These are phyloP conservation scores for Daldinia eschscholtzii DNA, from an alignment of 2,329 filamentous ascomycete species.

Conservation along the genomic window DNA sequence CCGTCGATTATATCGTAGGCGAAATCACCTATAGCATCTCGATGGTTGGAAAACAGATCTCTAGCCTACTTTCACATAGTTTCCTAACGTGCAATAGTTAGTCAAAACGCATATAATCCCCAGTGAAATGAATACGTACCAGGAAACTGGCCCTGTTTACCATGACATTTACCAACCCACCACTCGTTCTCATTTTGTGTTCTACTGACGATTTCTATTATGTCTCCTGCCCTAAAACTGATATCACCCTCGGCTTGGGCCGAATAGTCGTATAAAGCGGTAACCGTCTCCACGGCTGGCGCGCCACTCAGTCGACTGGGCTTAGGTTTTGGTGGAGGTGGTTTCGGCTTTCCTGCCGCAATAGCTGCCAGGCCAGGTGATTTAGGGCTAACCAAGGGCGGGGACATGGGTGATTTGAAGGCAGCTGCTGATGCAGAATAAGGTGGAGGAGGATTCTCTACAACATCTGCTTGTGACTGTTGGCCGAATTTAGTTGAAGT, in stretches of 20 bases:
- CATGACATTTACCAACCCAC: conserved; percentile 89
- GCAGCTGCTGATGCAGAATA: conserved; percentile 68
- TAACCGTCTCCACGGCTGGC: conserved; percentile 80
- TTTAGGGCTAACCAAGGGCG: conserved; percentile 47
- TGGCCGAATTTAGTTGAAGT: conserved; percentile 52
- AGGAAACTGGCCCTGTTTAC: conserved; percentile 91
- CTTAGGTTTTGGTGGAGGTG: conserved; percentile 79
- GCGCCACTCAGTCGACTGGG: conserved; percentile 76
- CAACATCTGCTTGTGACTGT: conserved; percentile 57
- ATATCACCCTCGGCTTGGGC: conserved; percentile 95
- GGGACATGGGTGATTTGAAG: conserved; percentile 53
- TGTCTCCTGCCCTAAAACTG: conserved; percentile 87
- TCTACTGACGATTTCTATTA: conserved; percentile 86
- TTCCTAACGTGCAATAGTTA: conserved; percentile 56
- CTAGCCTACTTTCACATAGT: conserved; percentile 62
- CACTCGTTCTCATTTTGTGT: conserved; percentile 96
- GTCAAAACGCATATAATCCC: conserved; percentile 18
- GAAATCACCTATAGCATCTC: conserved; percentile 15
- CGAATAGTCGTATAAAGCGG: conserved; percentile 95
- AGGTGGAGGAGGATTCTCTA: conserved; percentile 75
- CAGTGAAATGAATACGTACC: conserved; percentile 67
- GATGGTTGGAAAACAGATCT: conserved; percentile 25
- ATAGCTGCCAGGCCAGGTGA: conserved; percentile 58
- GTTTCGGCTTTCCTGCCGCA: conserved; percentile 75
- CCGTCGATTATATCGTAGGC: conserved; percentile 13